Conservation (phyloP, 2,329 filamentous ascomycete species). For the Alternaria sp. region DNA sequence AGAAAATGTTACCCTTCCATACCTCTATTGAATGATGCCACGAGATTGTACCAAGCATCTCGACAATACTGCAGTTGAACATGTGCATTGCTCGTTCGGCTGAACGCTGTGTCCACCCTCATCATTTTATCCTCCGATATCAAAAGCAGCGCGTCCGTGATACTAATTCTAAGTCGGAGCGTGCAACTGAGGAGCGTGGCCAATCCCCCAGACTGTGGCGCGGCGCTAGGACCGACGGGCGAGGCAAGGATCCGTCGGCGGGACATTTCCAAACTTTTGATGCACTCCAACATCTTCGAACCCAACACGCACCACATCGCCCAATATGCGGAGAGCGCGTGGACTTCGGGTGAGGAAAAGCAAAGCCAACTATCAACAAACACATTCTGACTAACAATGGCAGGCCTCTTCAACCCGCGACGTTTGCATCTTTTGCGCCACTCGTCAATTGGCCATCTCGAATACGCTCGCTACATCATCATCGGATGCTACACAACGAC, state of each 20-base stretch:
- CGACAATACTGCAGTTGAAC: neutral
- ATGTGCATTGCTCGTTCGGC: neutral
- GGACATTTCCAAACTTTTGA: constrained; percentile 27
- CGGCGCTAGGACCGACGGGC: neutral
- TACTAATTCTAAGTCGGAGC: neutral
- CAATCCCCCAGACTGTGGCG: neutral
- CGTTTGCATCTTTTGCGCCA: constrained; percentile 49
- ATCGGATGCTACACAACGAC: constrained; percentile 30
- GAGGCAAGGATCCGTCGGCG: constrained; percentile 18
- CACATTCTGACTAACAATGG: constrained; percentile 6
- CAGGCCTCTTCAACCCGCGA: constrained; percentile 45
- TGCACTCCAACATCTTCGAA: constrained; percentile 1
- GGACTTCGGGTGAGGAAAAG: constrained; percentile 32
- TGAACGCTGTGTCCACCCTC: neutral
- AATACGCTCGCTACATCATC: constrained; percentile 20
- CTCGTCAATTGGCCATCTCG: constrained; percentile 36
- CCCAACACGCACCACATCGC: constrained; percentile 5
- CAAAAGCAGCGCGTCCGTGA: neutral
- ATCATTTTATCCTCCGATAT: neutral
- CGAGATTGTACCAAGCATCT: neutral
- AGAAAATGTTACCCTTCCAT: neutral
- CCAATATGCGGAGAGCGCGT: constrained; percentile 40
- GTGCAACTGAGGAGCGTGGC: neutral
- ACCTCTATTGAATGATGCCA: neutral
- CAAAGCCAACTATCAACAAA: neutral